These are phyloP conservation scores for Macrocybe sp. DNA, from an alignment of 1,284 basidiomycete genomes.

Conservation along the genomic window DNA sequence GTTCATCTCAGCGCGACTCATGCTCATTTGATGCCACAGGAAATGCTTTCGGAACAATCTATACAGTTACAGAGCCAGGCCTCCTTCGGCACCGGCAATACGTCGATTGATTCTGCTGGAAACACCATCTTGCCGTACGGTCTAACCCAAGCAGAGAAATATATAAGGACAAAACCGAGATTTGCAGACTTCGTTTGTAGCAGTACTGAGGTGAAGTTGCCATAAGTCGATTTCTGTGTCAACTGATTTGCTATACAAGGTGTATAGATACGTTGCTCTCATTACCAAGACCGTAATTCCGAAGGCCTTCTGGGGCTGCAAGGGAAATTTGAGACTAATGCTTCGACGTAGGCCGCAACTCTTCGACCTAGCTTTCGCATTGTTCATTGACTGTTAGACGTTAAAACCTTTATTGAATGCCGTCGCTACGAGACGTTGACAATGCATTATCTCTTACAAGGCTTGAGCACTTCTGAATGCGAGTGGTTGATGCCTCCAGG, in stretches of 20 bases:
- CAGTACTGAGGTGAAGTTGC: slow-evolving; percentile 47
- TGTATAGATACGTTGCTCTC: slow-evolving; percentile 62
- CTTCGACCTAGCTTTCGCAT: not conserved
- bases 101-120: slow-evolving; percentile 44
- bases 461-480: slow-evolving; percentile 72
- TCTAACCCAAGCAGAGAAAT: slow-evolving; percentile 40
- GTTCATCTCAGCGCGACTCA: not conserved
- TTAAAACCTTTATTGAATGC: slow-evolving; percentile 66
- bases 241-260: slow-evolving; percentile 36
- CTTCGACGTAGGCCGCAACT: slow-evolving; percentile 46
- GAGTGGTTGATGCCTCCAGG: slow-evolving; percentile 71
- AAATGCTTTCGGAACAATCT: slow-evolving; percentile 69
- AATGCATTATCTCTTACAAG: slow-evolving; percentile 79
- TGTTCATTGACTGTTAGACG: slow-evolving; percentile 38
- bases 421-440: slow-evolving; percentile 80
- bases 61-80: slow-evolving; percentile 51
- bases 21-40: slow-evolving; percentile 33
- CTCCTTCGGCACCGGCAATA: slow-evolving; percentile 24
- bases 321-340: slow-evolving; percentile 62
- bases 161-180: slow-evolving; percentile 58
- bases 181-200: slow-evolving; percentile 76
- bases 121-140: slow-evolving; percentile 38
- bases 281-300: slow-evolving; percentile 75
- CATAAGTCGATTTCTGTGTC: not conserved
- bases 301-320: slow-evolving; percentile 72